Evolutionary conservation across 345 rosid species (phyloP), one percentile per base, ranked within the genome.

Genomic region (Ricinus communis): DNA sequence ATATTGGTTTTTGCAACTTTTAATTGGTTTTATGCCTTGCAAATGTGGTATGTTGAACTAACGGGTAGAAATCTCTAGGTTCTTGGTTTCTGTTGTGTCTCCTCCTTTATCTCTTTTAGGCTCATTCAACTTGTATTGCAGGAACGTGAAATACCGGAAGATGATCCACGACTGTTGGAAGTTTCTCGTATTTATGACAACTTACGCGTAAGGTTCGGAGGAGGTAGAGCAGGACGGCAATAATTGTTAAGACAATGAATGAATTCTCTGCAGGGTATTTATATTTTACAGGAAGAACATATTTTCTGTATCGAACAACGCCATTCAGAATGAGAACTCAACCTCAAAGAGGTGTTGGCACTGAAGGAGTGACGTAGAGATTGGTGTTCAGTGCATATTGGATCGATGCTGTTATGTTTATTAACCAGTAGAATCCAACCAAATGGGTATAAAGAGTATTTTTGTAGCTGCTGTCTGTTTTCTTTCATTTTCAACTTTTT

Each of bases 91-190:
- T 6, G 11, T 33, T 1, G 3, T 28, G 8, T 18, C 4, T 28
- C 8, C n/a, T 47, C 21, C 12, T 55, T 57, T 30, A 19, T 27
- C 4, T 18, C 11, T 41, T 24, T 9, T 1, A 10, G 16, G 28
- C 6, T 56, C 61, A 41, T 21, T 22, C n/a, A 43, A 31, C 21
- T 50, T 21, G n/a, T 16, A 52, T 65, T 70, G 73, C 79, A 94
- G 98, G 88, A 80, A 43, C 94, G 93, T 6, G 89, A 86, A 72
- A 82, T 94, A 66, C 97, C 98, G 0, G 85, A 65, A 57, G 96
- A 90, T 33, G 98, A 94, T 76, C 95, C 93, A 0, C 90, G 98
- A 49, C 72, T 87, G 64, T 50, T 77, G 12, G 15, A 80, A 24
- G 97, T 94, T 70, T 62, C 87, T 43, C 86, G 85, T 30, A 71